A percentile compares a stretch with the other conserved stretches of the same genome.
Evolutionary conservation across 2,329 filamentous ascomycete genomes (phyloP).

Genomic region (Colletotrichum sp.): DNA sequence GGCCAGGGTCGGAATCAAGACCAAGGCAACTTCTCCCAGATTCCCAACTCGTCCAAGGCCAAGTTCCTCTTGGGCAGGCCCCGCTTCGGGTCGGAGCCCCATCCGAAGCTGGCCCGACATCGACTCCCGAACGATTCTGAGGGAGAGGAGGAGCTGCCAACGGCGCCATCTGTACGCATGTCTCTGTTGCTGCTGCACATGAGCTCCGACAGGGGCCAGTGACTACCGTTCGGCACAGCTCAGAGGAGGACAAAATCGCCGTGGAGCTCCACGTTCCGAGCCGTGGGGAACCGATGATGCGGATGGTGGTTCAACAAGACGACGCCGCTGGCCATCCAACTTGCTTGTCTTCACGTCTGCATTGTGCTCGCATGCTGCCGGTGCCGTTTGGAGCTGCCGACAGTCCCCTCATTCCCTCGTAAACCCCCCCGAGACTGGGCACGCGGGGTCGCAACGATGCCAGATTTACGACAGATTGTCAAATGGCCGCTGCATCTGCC

Average conservation of each 20-base stretch:
- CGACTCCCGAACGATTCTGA: not conserved
- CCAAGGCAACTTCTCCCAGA: not conserved
- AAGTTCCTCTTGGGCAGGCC: not conserved
- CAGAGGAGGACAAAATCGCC: not conserved
- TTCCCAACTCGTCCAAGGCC: not conserved
- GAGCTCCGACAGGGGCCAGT: not conserved
- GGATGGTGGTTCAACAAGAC: not conserved
- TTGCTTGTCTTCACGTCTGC: not conserved
- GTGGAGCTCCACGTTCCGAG: conserved; percentile 16
- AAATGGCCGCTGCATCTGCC: not conserved
- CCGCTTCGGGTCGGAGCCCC: conserved; percentile 15
- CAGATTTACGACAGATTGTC: not conserved
- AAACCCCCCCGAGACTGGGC: not conserved
- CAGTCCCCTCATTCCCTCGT: not conserved
- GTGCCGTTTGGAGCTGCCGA: not conserved
- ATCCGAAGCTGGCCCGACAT: conserved; percentile 6
- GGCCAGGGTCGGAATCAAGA: not conserved
- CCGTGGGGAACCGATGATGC: not conserved
- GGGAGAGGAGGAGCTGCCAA: not conserved
- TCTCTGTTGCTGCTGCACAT: not conserved
- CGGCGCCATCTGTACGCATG: not conserved
- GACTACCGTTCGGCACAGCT: not conserved
- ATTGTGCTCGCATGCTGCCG: not conserved
- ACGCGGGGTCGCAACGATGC: not conserved
- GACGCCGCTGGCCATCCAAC: not conserved